Evolutionary conservation across 495 filamentous ascomycete species (phyloP), one percentile per base, ranked within the genome.

Genomic region (Lasiosphaeria hispida): DNA sequence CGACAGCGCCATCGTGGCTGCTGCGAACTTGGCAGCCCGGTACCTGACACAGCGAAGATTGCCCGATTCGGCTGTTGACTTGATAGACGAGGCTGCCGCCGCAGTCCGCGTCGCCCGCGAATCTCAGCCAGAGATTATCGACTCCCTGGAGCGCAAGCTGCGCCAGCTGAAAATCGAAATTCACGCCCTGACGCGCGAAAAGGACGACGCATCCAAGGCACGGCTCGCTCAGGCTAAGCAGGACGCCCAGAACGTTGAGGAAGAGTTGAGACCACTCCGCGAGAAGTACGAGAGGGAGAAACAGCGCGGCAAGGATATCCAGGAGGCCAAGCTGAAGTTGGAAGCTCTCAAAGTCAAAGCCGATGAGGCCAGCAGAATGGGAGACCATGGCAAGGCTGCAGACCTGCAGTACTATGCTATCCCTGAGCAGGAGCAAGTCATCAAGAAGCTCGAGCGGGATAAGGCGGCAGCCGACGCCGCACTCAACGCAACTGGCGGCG

Each of bases 381-480:
- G 91, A 38, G 92, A 98, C 64, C 82, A 89, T 58, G 74, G 81
- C 50, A 87, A 84, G 3, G 92, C 91, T 44, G 93, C 95, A 30
- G 94, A 97, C 73, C 81, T 98, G 37, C 87, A 91, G 69, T 97
- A 97, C 80, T 96, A 96, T 67, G 94, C 92, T 53, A 97, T 98
- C 57, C 94, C 94, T 1, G 94, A 97, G 62, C 87, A 95, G 59
- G 86, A 93, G 72, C 67, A 76, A 18, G 80, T 84, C 52, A 98
- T 98, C 67, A 81, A 84, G 55, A 73, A 81, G 56, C 84, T 97
- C 10, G 94, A 97, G 71, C 75, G 76, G 30, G 89, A 95, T 56
- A 94, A 96, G 64, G 82, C 83, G 4, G 77, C 76, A 34, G 85
- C 85, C 6, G 94, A 98, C 73, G 83, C 83, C 10, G 87, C 93